Evolutionary conservation across 2,329 filamentous ascomycete species (phyloP), one percentile per base, ranked within the genome.

Genomic region (Lecanosticta acicola): DNA sequence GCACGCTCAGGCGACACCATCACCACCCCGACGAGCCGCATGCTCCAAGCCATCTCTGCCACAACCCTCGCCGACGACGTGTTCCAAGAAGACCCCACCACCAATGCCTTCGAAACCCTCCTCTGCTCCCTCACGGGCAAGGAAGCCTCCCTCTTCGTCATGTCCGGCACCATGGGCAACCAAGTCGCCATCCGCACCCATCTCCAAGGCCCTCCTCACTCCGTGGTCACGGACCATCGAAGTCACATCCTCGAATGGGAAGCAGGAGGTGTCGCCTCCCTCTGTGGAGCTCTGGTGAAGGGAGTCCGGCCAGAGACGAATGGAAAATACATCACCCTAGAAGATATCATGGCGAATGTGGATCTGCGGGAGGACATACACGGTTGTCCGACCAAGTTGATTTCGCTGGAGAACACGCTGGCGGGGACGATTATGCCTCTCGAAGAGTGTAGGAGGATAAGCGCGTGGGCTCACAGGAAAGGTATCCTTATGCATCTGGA

Each of bases 161-260:
- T 94, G 48, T 93, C 87, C 0, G 91, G 91, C 3, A 95, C 90
- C 3, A 95, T 95, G 89, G 54, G 88, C 33, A 96, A 96, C 68
- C 89, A 95, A 65, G 73, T 96, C 14, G 83, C 85, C 0, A 75
- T 95, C 34, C 81, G 90, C 32, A 77, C 85, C 1, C 84, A 93
- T 48, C 75, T 96, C 11, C 77, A 74, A 1, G 84, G 87, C 49
- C 89, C 90, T 11, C 91, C 91, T 0, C 81, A 94, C 64, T 78
- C 79, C 5, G 79, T 96, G 3, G 71, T 96, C 7, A 87, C 85
- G 57, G 90, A 96, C 63, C 73, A 82, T 53, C 78, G 87, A 26
- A 79, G 81, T 3, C 91, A 96, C 63, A 85, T 96, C 47, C 72
- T 87, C 46, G 74, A 81, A 33, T 81, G 83, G 71, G 80, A 84